Conservation (phyloP, 768 basidiomycete species). For the Tricholoma terreum region DNA sequence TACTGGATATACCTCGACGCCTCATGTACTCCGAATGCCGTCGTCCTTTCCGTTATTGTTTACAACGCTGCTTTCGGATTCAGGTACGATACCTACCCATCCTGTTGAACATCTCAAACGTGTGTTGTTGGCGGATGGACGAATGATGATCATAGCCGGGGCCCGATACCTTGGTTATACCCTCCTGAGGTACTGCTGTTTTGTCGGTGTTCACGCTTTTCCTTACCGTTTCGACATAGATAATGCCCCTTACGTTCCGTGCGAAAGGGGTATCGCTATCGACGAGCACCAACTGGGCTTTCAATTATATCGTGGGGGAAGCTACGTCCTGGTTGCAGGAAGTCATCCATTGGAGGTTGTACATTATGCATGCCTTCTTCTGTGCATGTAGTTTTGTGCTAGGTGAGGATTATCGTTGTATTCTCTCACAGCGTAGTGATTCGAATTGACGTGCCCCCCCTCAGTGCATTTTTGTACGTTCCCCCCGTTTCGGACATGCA, state of each 20-base stretch:
- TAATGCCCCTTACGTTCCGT: slow-evolving; percentile 84
- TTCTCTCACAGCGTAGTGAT: not conserved
- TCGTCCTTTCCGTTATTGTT: slow-evolving; percentile 82
- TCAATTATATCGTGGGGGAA: slow-evolving; percentile 88
- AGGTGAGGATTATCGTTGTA: too few species aligned
- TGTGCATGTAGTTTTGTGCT: slow-evolving; percentile 83
- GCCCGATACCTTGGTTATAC: slow-evolving; percentile 85
- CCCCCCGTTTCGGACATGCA: not conserved
- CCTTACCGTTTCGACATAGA: too few species aligned
- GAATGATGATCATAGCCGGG: slow-evolving; percentile 61
- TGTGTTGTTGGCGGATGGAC: too few species aligned
- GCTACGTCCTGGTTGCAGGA: slow-evolving; percentile 86
- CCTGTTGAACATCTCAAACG: not conserved
- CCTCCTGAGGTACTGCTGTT: slow-evolving; percentile 72
- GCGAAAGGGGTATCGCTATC: slow-evolving; percentile 96
- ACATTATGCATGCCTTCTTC: slow-evolving; percentile 96
- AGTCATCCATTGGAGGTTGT: slow-evolving; percentile 83
- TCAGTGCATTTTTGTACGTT: slow-evolving; percentile 69
- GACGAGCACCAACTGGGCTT: slow-evolving; percentile 86
- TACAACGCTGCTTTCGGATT: slow-evolving; percentile 95
- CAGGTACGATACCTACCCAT: slow-evolving; percentile 39
- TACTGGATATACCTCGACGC: slow-evolving; percentile 94
- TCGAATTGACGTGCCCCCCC: too few species aligned
- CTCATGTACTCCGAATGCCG: slow-evolving; percentile 81
- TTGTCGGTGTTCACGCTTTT: not conserved